phyloP scores from a whole-genome alignment of 1,139 yeast species.

The Yamadazyma oceani region DNA sequence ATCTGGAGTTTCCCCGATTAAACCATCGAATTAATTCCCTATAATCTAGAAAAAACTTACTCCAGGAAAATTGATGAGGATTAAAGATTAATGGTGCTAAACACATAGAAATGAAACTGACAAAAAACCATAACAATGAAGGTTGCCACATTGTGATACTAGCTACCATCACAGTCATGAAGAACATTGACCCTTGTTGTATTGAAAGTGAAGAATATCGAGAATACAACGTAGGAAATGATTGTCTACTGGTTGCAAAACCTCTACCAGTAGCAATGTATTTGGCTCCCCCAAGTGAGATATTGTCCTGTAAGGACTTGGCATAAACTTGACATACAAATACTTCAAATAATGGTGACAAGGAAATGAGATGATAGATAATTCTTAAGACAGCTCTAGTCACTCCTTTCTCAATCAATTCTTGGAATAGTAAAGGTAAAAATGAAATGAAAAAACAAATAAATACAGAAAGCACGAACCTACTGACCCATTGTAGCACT shows the following conservation, averaged over 20 bases:
- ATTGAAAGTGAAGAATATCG: slow-evolving; percentile 65
- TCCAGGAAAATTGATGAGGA: slow-evolving; percentile 78
- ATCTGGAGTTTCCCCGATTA: slow-evolving; percentile 56
- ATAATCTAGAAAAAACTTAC: slow-evolving; percentile 74
- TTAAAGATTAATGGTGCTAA: slow-evolving; percentile 80
- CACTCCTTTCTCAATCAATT: slow-evolving; percentile 73
- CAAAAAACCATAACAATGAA: slow-evolving; percentile 81
- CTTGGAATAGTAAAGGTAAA: slow-evolving; percentile 77
- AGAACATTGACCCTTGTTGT: slow-evolving; percentile 61
- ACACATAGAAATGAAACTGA: slow-evolving; percentile 69
- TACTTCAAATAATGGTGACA: slow-evolving; percentile 84
- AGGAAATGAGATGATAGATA: slow-evolving; percentile 61
- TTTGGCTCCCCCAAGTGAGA: slow-evolving; percentile 79
- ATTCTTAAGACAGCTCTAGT: slow-evolving; percentile 62
- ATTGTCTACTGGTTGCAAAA: slow-evolving; percentile 68
- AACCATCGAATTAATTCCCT: slow-evolving; percentile 67
- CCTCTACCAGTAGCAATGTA: slow-evolving; percentile 87
- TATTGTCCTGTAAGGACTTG: slow-evolving; percentile 62
- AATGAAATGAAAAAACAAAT: slow-evolving; percentile 84
- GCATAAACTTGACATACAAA: slow-evolving; percentile 86
- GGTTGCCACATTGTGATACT: slow-evolving; percentile 73
- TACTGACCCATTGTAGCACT: slow-evolving; percentile 73
- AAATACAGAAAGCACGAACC: slow-evolving; percentile 79
- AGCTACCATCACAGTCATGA: slow-evolving; percentile 61
- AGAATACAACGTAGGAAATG: slow-evolving; percentile 61